A percentile compares a stretch with the other conserved stretches of the same genome.
These are phyloP conservation scores for Nissolia schottii DNA, from an alignment of 306 rosid species.

Conservation along the genomic window DNA sequence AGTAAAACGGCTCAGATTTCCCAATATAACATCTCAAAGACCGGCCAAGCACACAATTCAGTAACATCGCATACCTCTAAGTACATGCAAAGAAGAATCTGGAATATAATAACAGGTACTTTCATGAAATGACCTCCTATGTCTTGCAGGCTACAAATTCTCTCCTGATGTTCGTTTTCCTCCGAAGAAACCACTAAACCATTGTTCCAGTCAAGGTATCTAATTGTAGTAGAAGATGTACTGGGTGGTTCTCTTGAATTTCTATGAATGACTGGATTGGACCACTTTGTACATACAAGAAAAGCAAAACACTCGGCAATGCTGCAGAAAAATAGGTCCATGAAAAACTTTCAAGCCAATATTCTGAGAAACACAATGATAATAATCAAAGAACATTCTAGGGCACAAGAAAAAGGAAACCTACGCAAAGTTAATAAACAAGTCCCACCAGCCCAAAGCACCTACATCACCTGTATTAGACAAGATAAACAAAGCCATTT, in stretches of 20 bases:
- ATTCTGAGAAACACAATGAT: slow-evolving; percentile 22
- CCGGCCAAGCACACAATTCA: slow-evolving; percentile 22
- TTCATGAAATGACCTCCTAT: slow-evolving; percentile 95
- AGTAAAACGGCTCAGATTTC: slow-evolving; percentile 26
- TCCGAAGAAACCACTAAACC: slow-evolving; percentile 74
- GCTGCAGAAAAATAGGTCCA: slow-evolving; percentile 43
- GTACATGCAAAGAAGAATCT: slow-evolving; percentile 90
- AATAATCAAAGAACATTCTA: slow-evolving; percentile 3
- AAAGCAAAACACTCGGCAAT: slow-evolving; percentile 94
- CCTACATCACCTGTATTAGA: slow-evolving; percentile 72
- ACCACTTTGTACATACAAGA: slow-evolving; percentile 99
- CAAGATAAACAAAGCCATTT: slow-evolving; percentile 12
- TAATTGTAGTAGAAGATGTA: slow-evolving; percentile 69
- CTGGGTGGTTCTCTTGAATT: slow-evolving; percentile 68
- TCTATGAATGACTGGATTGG: slow-evolving; percentile 91
- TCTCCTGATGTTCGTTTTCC: slow-evolving; percentile 55
- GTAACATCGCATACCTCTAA: slow-evolving; percentile 61
- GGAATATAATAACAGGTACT: slow-evolving; percentile 79
- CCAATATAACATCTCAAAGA: slow-evolving; percentile 12
- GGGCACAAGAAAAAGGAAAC: slow-evolving; percentile 24
- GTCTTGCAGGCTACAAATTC: slow-evolving; percentile 89
- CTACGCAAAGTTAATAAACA: slow-evolving; percentile 91
- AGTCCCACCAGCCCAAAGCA: slow-evolving; percentile 98
- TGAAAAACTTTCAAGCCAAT: slow-evolving; percentile 24
- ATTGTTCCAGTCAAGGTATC: slow-evolving; percentile 89